Conservation (phyloP, 495 filamentous ascomycete species). For the Cairneyella variabilis region DNA sequence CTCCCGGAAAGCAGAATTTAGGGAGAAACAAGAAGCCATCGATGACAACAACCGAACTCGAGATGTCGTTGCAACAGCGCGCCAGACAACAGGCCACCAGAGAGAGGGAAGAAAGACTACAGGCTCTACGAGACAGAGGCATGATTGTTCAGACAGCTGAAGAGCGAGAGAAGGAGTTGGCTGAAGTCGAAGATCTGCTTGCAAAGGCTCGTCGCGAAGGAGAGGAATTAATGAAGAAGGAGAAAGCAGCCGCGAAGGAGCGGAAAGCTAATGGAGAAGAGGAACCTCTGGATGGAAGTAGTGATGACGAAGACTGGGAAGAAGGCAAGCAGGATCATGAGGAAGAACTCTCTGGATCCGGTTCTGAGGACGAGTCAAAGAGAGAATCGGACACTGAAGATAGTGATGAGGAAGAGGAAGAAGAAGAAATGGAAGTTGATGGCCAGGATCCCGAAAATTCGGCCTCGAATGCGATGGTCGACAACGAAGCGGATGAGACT, state of each 20-base stretch:
- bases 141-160: constrained; percentile 81
- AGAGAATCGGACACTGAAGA: constrained; percentile 6
- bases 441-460: constrained; percentile 37
- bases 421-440: constrained; percentile 44
- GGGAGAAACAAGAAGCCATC: constrained; percentile 35
- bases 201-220: constrained; percentile 79
- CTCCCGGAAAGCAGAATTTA: constrained; percentile 49
- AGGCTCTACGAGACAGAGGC: constrained; percentile 72
- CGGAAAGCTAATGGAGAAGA: constrained; percentile 45
- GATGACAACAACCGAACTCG: constrained; percentile 67
- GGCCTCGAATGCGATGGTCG: constrained; percentile 26
- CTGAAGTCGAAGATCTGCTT: constrained; percentile 81
- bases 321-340: constrained; percentile 35
- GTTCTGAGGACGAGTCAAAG: constrained; percentile 30
- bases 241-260: constrained; percentile 62
- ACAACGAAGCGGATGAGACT: constrained; percentile 38
- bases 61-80: constrained; percentile 59
- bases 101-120: constrained; percentile 75
- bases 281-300: constrained; percentile 48
- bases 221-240: constrained; percentile 70
- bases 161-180: constrained; percentile 74
- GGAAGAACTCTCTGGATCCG: constrained; percentile 31
- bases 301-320: constrained; percentile 50
- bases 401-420: constrained; percentile 57
- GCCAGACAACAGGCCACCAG: constrained; percentile 75